phyloP scores from a whole-genome alignment of 225 moss, liverwort and hornwort genomes.

The Neckera pumila region DNA sequence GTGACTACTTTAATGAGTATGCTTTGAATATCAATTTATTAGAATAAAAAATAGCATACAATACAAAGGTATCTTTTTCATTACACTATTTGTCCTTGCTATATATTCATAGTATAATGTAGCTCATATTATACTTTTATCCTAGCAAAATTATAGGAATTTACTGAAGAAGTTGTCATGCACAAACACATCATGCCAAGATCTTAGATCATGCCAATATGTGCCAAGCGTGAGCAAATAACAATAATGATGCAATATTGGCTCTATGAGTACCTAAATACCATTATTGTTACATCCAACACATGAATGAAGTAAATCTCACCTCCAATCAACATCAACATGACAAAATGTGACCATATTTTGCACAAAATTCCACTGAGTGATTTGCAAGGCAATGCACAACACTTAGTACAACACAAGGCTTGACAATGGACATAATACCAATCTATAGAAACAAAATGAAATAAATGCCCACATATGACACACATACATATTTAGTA shows the following conservation, averaged over 20 bases:
- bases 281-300: background rate
- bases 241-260: background rate
- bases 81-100: no score
- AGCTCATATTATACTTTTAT: no score
- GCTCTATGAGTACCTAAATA: rapidly evolving
- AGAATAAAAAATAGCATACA: no score
- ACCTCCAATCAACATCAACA: background rate
- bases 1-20: no score
- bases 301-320: background rate
- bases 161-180: no score
- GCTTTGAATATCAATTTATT: no score
- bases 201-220: rapidly evolving
- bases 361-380: rapidly evolving
- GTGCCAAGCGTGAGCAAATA: background rate
- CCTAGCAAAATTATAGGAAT: no score
- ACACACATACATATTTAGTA: rapidly evolving
- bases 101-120: no score
- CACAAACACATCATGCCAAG: no score
- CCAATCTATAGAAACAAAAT: background rate
- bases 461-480: no score
- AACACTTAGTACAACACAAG: background rate
- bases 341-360: background rate
- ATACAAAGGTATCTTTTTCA: no score
- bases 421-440: background rate
- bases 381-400: background rate